Base-by-base conservation (phyloP, 2,329 filamentous ascomycete genomes). In the Orbilia brochopaga region DNA sequence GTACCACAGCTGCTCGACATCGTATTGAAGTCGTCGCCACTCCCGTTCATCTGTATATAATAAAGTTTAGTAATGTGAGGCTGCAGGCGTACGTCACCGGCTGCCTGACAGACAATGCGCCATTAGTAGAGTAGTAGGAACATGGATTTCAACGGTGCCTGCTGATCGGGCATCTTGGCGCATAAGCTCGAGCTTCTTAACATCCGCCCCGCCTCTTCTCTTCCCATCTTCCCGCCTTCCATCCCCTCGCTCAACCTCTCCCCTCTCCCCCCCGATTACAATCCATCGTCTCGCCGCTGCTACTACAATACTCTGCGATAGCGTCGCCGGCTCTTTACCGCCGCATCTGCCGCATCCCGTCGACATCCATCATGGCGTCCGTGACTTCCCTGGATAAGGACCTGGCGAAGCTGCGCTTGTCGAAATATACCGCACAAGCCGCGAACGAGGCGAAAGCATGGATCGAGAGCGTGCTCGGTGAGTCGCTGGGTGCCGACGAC, bases 351-450 rank as follows among this genome's bases (percentile, higher is more conserved):
- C 62, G 62, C 30, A 35, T 35, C 30, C 57, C 57, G 15, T 6
- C 23, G 24, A 64, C 44, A 46, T 15, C 42, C 42, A 40, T 23
- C 75, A 97, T 97, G 93, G 92, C 93, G 76, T 96, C 93, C 42
- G 93, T 97, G 32, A 86, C 91, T 74, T 96, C 91, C 74, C 83
- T 99, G 73, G 94, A 97, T 81, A 93, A 93, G 80, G 94, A 99
- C 83, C 85, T 99, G 87, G 90, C 91, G 84, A 92, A 88, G 79
- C 81, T 97, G 85, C 92, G 94, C 80, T 84, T 96, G 77, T 90
- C 92, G 73, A 90, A 93, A 81, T 97, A 96, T 81, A 97, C 93
- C 1, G 91, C 92, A 21, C 87, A 89, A 76, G 92, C 92, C 44
- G 92, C 92, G 57, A 91, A 91, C 76, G 92, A 97, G 82, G 89